Conservation (phyloP, 371 early-diverging fungal species). For the Catenaria anguillulae region DNA sequence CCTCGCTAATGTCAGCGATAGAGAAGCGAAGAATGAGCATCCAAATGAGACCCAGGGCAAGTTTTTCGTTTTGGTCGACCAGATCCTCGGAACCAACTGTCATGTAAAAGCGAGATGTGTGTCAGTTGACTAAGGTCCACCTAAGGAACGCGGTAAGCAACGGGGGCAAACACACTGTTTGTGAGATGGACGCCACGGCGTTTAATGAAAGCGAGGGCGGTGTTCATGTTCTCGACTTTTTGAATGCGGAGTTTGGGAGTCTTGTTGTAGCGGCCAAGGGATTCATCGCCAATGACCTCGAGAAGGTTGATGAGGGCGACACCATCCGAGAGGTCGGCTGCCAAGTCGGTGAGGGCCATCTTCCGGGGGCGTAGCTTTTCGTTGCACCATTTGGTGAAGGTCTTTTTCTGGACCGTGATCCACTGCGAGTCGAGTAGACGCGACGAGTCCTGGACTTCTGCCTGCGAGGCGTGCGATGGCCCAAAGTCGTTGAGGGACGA, state of each 20-base stretch:
- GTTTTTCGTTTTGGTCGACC: constrained; percentile 82
- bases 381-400: constrained; percentile 69
- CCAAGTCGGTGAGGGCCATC: constrained; percentile 43
- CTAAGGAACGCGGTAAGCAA: no score
- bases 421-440: constrained; percentile 55
- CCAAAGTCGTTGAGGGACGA: not conserved
- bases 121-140: no score
- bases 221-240: constrained; percentile 91
- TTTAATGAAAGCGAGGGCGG: constrained; percentile 81
- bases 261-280: constrained; percentile 62
- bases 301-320: constrained; percentile 68
- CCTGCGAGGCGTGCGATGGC: not conserved
- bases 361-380: constrained; percentile 55
- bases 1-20: constrained; percentile 83
- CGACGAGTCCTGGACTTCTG: constrained; percentile 10
- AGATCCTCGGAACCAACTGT: constrained; percentile 95
- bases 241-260: constrained; percentile 83
- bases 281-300: constrained; percentile 62
- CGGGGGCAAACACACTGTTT: no score
- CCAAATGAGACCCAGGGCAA: constrained; percentile 96
- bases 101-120: no score
- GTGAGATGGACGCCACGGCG: constrained; percentile 69
- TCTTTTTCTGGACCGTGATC: constrained; percentile 77
- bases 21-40: constrained; percentile 90
- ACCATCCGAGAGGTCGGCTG: constrained; percentile 63